Conservation (phyloP, 257 asterid genomes). For the Petrea volubilis region DNA sequence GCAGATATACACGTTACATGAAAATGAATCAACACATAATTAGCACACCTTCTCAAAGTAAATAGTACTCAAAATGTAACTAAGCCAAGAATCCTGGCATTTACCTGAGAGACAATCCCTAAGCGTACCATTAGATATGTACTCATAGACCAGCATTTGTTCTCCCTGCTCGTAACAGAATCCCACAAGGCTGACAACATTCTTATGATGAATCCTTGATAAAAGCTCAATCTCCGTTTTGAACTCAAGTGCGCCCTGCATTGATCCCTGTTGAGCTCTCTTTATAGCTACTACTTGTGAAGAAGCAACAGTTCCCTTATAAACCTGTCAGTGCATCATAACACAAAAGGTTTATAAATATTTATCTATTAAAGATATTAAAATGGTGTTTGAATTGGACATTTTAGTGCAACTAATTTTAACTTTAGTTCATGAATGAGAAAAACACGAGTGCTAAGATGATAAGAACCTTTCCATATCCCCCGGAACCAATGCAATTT, state of each 20-base stretch:
- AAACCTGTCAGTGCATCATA: conserved; percentile 51
- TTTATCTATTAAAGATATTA: not conserved
- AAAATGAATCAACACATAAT: not conserved
- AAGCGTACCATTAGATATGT: conserved; percentile 77
- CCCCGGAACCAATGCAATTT: conserved; percentile 80
- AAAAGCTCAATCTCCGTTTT: conserved; percentile 90
- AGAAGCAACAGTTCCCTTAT: conserved; percentile 56
- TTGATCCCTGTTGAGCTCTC: conserved; percentile 89
- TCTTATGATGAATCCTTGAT: conserved; percentile 89
- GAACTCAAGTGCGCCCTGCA: conserved; percentile 88
- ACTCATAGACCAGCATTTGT: conserved; percentile 89
- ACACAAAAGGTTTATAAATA: conserved; percentile 4
- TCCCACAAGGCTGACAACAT: conserved; percentile 88
- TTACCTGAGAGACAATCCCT: conserved; percentile 75
- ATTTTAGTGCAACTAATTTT: not conserved
- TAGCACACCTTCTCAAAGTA: not conserved
- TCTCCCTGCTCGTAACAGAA: conserved; percentile 94
- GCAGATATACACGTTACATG: not conserved
- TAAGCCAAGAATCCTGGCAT: not conserved
- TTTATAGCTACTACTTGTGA: conserved; percentile 79
- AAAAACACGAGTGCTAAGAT: not conserved
- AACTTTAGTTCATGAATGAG: not conserved
- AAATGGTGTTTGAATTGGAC: not conserved
- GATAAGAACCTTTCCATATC: conserved; percentile 78
- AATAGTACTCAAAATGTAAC: not conserved